Base-by-base conservation (phyloP, 2,329 filamentous ascomycete species). In the Bertia moriformis region DNA sequence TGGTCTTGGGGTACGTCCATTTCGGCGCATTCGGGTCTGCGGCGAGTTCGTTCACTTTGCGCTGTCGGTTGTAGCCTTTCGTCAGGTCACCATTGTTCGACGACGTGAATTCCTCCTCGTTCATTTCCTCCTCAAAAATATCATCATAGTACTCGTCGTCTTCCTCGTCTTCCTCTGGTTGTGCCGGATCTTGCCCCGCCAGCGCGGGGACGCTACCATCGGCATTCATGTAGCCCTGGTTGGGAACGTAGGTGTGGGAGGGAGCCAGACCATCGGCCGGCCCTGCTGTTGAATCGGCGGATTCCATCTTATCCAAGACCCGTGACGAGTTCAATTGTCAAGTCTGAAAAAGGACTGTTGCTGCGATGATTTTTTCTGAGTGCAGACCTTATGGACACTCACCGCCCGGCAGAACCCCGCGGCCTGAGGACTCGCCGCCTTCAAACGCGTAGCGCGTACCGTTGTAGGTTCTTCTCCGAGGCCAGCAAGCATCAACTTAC, bases 31-130 rank as follows among this genome's bases (percentile, higher is more conserved):
- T 59, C 14, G 56, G 49, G 48, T 47, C 42, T 39, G 44, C 10
- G 15, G 32, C 32, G 12, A 35, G 32, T 7, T 35, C 52, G 42
- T 65, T 67, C 41, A 83, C 59, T 51, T 78, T 78, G 43, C 76
- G 71, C 55, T 93, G 85, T 44, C 87, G 80, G 57, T 94, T 94
- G 66, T 91, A 91, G 4, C 80, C 78, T 60, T 93, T 91, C 27
- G 85, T 87, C 41, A 86, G 71, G 56, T 93, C 83, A 29, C 71
- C 67, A 0, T 73, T 66, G 4, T 65, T 63, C 38, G 76, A 64
- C 14, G 70, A 60, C 50, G 73, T 74, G 18, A 67, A 64, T 38
- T 75, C 49, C 36, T 69, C 48, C 29, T 70, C 65, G 14, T 75
- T 68, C 32, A 72, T 67, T 43, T 71, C 67, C 40, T 83, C 71